These are phyloP conservation scores for Sugiyamaella sp. DNA, from an alignment of 1,139 yeast species.

Conservation along the genomic window DNA sequence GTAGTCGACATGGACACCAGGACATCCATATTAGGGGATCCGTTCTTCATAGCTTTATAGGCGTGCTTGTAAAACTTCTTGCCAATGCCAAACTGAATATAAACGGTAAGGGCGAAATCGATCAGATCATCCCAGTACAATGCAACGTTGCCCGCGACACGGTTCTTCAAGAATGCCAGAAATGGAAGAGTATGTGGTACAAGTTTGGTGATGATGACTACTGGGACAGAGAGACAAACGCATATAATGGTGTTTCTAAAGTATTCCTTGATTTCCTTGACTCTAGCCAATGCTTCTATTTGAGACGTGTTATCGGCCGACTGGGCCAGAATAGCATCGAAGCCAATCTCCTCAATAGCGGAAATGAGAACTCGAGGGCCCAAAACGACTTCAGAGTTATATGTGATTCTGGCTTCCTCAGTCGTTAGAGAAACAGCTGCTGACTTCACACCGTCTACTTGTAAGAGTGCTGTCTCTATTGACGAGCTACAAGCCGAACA, in stretches of 20 bases:
- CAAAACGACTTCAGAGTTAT: conserved; percentile 45
- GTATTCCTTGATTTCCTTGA: conserved; percentile 77
- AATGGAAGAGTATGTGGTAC: conserved; percentile 40
- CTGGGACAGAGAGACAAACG: conserved; percentile 62
- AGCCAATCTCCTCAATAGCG: conserved; percentile 52
- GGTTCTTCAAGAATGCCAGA: conserved; percentile 34
- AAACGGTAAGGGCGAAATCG: conserved; percentile 63
- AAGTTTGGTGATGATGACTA: conserved; percentile 59
- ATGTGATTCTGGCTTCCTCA: conserved; percentile 52
- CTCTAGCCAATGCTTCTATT: conserved; percentile 64
- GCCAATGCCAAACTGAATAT: conserved; percentile 72
- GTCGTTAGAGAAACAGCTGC: conserved; percentile 48
- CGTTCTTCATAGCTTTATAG: conserved; percentile 63
- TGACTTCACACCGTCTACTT: conserved; percentile 50
- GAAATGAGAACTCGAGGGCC: conserved; percentile 65
- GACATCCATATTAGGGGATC: conserved; percentile 95
- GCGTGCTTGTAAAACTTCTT: conserved; percentile 65
- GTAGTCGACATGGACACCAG: conserved; percentile 82
- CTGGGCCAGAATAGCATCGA: conserved; percentile 49
- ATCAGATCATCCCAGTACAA: conserved; percentile 53
- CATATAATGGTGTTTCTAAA: conserved; percentile 56
- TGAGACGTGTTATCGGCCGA: conserved; percentile 61
- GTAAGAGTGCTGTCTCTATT: conserved; percentile 51
- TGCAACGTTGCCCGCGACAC: conserved; percentile 38
- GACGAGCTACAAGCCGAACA: conserved; percentile 61